Percentiles rank a stretch among this genome's conserved stretches.
Evolutionary conservation across 2,329 filamentous ascomycete genomes (phyloP).

Genomic region (Thermoascus crustaceus): DNA sequence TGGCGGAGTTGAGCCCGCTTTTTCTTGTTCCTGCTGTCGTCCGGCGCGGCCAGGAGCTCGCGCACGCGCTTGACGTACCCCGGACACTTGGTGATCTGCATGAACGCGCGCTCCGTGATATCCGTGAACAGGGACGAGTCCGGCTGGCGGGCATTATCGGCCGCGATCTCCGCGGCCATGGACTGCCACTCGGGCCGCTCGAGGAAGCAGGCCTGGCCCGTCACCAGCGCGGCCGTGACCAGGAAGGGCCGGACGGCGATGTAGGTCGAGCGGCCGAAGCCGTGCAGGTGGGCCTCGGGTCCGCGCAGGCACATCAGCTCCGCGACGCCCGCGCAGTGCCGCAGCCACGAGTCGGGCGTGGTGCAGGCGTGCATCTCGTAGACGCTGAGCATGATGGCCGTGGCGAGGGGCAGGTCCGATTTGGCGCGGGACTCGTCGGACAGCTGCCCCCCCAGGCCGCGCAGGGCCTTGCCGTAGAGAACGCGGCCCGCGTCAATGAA

Average conservation of each 20-base stretch:
- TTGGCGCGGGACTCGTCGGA: constrained; percentile 19
- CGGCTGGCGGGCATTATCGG: constrained; percentile 18
- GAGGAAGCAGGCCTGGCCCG: constrained; percentile 27
- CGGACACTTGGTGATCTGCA: constrained; percentile 16
- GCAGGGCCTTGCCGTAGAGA: constrained; percentile 22
- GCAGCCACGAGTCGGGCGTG: constrained; percentile 28
- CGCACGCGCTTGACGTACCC: constrained; percentile 11
- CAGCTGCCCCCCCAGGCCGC: constrained; percentile 19
- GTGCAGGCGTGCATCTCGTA: constrained; percentile 32
- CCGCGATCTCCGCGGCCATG: constrained; percentile 20
- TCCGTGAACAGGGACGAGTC: constrained; percentile 23
- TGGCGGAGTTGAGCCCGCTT: constrained; percentile 13
- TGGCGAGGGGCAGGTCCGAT: constrained; percentile 25
- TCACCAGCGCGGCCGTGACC: constrained; percentile 25
- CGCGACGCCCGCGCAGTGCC: constrained; percentile 28
- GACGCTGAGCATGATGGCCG: constrained; percentile 27
- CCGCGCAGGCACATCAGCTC: constrained; percentile 28
- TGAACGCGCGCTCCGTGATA: constrained; percentile 21
- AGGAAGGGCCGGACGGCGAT: constrained; percentile 29
- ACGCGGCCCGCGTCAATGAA: constrained; percentile 18
- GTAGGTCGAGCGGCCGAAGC: constrained; percentile 27
- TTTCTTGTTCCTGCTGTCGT: constrained; percentile 1
- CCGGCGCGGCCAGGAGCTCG: constrained; percentile 1
- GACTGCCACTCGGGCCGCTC: constrained; percentile 27
- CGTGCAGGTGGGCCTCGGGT: constrained; percentile 21